phyloP scores from a whole-genome alignment of 179 eudicot species.

The Pouteria campechiana region DNA sequence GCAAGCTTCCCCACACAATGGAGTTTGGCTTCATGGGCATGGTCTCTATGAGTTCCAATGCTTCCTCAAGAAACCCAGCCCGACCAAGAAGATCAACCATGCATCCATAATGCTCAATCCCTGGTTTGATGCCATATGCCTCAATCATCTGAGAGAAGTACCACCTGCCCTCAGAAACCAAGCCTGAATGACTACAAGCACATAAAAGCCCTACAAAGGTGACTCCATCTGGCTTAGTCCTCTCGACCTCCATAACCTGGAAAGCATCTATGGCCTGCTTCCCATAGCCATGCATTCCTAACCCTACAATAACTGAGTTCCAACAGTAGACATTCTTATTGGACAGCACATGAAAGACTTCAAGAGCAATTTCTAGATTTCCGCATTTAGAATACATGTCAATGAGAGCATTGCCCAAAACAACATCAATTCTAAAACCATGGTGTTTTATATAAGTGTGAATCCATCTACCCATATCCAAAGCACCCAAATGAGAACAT shows the following conservation, averaged over 20 bases:
- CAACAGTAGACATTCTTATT: conserved; percentile 19
- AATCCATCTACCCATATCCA: conserved; percentile 20
- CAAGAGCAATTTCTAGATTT: conserved; percentile 12
- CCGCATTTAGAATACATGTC: conserved; percentile 26
- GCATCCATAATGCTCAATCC: conserved; percentile 22
- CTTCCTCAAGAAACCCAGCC: conserved; percentile 19
- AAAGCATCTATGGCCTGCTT: conserved; percentile 10
- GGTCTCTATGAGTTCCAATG: conserved; percentile 8
- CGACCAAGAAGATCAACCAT: conserved; percentile 24
- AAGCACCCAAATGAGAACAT: conserved; percentile 23
- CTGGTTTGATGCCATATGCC: conserved; percentile 16
- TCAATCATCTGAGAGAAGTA: conserved; percentile 16
- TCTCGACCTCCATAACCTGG: conserved; percentile 8
- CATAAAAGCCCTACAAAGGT: conserved; percentile 18
- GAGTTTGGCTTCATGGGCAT: conserved; percentile 22
- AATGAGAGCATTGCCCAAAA: conserved; percentile 17
- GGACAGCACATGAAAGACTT: conserved; percentile 10
- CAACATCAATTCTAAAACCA: conserved; percentile 10
- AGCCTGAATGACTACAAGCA: conserved; percentile 20
- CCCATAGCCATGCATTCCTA: conserved; percentile 19
- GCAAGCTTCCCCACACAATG: conserved; percentile 24
- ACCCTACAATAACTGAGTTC: conserved; percentile 17
- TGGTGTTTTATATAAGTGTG: conserved; percentile 12
- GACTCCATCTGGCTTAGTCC: conserved; percentile 17
- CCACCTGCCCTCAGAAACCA: conserved; percentile 15